phyloP scores from a whole-genome alignment of 306 rosid species.

The Sicyos edulis region DNA sequence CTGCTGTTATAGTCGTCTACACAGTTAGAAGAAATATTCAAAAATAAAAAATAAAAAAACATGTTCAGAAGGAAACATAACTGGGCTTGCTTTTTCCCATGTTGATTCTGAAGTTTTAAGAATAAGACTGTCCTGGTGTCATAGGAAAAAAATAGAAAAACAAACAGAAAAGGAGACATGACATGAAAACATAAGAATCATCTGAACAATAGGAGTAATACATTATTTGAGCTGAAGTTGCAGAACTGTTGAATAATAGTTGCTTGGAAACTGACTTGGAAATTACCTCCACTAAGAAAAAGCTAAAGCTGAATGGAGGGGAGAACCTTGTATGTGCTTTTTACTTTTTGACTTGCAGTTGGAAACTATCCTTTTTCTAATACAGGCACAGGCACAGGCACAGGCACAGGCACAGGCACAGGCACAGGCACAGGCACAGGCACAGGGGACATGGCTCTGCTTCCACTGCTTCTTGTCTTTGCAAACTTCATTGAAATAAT shows the following conservation, averaged over 20 bases:
- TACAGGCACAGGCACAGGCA: background rate
- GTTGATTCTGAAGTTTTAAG: constrained; percentile 12
- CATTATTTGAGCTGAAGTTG: background rate
- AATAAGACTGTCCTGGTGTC: constrained; percentile 8
- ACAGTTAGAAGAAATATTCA: background rate
- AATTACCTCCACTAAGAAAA: constrained; percentile 18
- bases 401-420: constrained; percentile 4
- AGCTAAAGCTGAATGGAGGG: background rate
- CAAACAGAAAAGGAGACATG: background rate
- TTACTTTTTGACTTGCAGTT: constrained; percentile 10
- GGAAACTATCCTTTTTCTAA: background rate
- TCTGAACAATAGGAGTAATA: background rate
- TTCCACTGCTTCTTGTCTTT: constrained; percentile 2
- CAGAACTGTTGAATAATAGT: constrained; percentile 12
- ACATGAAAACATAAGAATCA: constrained; percentile 13
- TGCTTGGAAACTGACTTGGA: constrained; percentile 13
- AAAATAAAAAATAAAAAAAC: background rate
- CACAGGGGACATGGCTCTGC: constrained; percentile 8
- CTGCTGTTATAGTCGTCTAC: constrained; percentile 10
- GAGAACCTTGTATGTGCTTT: constrained; percentile 16
- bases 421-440: background rate
- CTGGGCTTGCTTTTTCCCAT: constrained; percentile 12
- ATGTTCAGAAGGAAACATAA: constrained; percentile 1
- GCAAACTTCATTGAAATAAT: constrained; percentile 9
- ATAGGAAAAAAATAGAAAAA: background rate